A percentile compares a stretch with the other conserved stretches of the same genome.
Evolutionary conservation across 495 filamentous ascomycete species (phyloP).

Genomic region (Hypoxylon subgilvum): DNA sequence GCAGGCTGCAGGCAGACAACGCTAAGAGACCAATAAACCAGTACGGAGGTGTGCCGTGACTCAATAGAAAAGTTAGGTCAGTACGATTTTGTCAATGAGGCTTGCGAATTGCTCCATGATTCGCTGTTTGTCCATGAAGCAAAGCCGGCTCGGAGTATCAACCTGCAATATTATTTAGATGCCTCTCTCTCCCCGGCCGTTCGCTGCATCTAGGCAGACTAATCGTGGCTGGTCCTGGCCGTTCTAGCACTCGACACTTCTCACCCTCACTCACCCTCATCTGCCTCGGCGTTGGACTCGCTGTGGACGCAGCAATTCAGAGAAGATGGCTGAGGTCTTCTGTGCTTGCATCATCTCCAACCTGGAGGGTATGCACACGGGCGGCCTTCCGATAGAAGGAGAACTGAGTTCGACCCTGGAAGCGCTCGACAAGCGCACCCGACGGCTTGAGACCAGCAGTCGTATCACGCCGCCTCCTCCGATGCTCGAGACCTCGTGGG

Average conservation of each 20-base stretch:
- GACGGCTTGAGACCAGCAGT: conserved; percentile 16
- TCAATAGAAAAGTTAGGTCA: background rate
- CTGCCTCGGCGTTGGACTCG: background rate
- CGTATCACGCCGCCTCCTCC: conserved; percentile 33
- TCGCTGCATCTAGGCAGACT: background rate
- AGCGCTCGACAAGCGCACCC: conserved; percentile 28
- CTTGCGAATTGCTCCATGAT: conserved; percentile 1
- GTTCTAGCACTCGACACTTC: background rate
- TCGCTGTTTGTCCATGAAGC: background rate
- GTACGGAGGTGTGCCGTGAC: conserved; percentile 2
- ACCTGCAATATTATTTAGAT: conserved; percentile 16
- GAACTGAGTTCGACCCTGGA: conserved; percentile 4
- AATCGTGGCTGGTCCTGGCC: background rate
- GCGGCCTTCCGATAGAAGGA: background rate
- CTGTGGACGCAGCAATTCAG: background rate
- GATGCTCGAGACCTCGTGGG: conserved; percentile 28
- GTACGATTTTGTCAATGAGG: conserved; percentile 4
- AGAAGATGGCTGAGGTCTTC: conserved; percentile 17
- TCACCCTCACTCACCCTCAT: background rate
- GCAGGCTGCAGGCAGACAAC: conserved; percentile 16
- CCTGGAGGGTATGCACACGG: conserved; percentile 23
- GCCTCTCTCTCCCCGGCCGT: background rate
- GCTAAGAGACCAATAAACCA: conserved; percentile 11
- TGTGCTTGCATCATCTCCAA: conserved; percentile 24
- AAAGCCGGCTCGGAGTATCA: background rate